Conservation (phyloP, 352 stramenopile genomes). For the Plasmopara viticola region DNA sequence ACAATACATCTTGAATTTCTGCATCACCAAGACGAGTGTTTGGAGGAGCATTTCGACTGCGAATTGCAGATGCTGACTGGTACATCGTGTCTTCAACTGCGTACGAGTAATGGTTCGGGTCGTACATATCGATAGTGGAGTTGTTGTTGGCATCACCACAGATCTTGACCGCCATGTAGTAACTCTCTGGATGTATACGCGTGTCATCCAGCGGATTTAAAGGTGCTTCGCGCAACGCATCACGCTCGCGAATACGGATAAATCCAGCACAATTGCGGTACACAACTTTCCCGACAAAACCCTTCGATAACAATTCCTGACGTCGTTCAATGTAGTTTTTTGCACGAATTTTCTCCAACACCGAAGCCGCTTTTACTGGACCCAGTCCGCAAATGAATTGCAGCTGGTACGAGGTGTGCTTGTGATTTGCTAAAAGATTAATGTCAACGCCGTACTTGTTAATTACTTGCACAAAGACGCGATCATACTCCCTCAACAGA, state of each 20-base stretch:
- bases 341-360: slow-evolving; percentile 79
- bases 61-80: slow-evolving; percentile 80
- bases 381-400: slow-evolving; percentile 85
- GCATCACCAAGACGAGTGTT: slow-evolving; percentile 57
- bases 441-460: slow-evolving; percentile 88
- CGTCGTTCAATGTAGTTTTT: slow-evolving; percentile 84
- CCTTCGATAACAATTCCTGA: slow-evolving; percentile 82
- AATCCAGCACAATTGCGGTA: slow-evolving; percentile 86
- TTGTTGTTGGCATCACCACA: slow-evolving; percentile 89
- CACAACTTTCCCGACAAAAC: slow-evolving; percentile 77
- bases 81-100: slow-evolving; percentile 89
- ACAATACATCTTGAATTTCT: slow-evolving; percentile 84
- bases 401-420: slow-evolving; percentile 80
- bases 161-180: slow-evolving; percentile 90
- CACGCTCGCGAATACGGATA: slow-evolving; percentile 81
- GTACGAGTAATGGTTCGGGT: slow-evolving; percentile 87
- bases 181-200: slow-evolving; percentile 84
- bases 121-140: slow-evolving; percentile 88
- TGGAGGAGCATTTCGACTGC: slow-evolving; percentile 46
- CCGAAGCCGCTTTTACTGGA: slow-evolving; percentile 66
- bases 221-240: slow-evolving; percentile 75
- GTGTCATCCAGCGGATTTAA: slow-evolving; percentile 86
- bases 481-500: slow-evolving; percentile 80
- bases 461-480: slow-evolving; percentile 75
- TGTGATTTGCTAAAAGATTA: slow-evolving; percentile 86